Percentiles rank a stretch among this genome's conserved stretches.
These are phyloP conservation scores for Circinella umbellata DNA, from an alignment of 371 early-diverging fungal species.

Conservation along the genomic window DNA sequence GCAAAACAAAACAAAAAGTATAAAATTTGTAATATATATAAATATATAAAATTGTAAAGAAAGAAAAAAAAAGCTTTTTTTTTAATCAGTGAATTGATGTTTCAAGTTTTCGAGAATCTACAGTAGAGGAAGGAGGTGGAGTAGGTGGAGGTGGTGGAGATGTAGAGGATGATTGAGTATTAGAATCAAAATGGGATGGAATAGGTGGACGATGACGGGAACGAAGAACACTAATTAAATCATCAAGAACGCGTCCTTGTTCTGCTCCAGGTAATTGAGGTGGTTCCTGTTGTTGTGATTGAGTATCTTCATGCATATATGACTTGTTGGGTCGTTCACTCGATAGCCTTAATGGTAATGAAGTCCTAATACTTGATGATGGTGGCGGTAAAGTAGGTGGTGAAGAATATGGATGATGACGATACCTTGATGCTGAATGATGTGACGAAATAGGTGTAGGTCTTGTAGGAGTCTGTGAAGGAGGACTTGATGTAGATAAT, in stretches of 20 bases:
- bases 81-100: conserved; percentile 4
- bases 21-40: background rate
- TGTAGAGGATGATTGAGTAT: conserved; percentile 8
- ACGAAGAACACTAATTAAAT: conserved; percentile 20
- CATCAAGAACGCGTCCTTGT: conserved; percentile 25
- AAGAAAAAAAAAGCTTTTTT: background rate
- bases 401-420: conserved; percentile 9
- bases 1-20: conserved; percentile 3
- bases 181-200: conserved; percentile 13
- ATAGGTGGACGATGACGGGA: conserved; percentile 28
- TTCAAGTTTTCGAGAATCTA: conserved; percentile 6
- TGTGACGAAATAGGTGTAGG: background rate
- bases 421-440: background rate
- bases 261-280: conserved; percentile 10
- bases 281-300: background rate
- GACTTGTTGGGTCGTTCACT: background rate
- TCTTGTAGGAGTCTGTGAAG: background rate
- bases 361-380: conserved; percentile 11
- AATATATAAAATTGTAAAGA: too few relatives aligned
- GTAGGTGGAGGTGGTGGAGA: background rate
- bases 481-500: background rate
- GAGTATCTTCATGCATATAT: background rate
- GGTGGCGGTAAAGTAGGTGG: conserved; percentile 13
- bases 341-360: conserved; percentile 6
- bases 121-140: background rate